Conservation (phyloP, 345 rosid genomes). For the Turritis glabra region DNA sequence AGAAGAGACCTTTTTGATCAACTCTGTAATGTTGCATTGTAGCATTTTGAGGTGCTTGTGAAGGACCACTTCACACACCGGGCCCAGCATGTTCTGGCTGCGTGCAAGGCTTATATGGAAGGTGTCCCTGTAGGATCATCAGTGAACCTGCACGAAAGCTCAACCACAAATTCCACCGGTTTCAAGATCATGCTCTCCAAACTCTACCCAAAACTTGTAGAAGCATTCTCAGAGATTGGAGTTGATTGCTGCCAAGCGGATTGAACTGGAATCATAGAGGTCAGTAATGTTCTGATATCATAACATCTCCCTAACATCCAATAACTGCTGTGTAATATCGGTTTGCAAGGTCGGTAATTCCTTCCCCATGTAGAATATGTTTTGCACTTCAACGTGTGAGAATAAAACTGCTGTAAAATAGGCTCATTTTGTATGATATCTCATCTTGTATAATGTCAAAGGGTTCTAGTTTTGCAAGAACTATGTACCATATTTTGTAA, state of each 20-base stretch:
- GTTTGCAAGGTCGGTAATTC: constrained; percentile 19
- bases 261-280: constrained; percentile 30
- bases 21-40: constrained; percentile 37
- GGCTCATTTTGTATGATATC: constrained; percentile 26
- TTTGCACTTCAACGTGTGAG: constrained; percentile 30
- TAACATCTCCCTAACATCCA: constrained; percentile 35
- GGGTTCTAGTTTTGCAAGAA: constrained; percentile 12
- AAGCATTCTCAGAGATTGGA: constrained; percentile 69
- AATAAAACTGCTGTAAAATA: constrained; percentile 36
- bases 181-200: constrained; percentile 94
- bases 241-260: constrained; percentile 58
- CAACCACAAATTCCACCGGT: constrained; percentile 66
- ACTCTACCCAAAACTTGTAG: constrained; percentile 73
- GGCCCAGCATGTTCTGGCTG: constrained; percentile 47
- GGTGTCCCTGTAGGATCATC: constrained; percentile 64
- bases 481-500: constrained; percentile 31
- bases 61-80: constrained; percentile 65
- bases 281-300: background rate
- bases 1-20: constrained; percentile 10
- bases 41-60: constrained; percentile 83
- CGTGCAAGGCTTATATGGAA: constrained; percentile 79
- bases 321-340: constrained; percentile 24
- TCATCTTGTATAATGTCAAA: constrained; percentile 27
- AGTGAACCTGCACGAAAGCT: constrained; percentile 38
- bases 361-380: constrained; percentile 32